Conservation (phyloP, 148 eudicot species). For the Diospyros kaki region DNA sequence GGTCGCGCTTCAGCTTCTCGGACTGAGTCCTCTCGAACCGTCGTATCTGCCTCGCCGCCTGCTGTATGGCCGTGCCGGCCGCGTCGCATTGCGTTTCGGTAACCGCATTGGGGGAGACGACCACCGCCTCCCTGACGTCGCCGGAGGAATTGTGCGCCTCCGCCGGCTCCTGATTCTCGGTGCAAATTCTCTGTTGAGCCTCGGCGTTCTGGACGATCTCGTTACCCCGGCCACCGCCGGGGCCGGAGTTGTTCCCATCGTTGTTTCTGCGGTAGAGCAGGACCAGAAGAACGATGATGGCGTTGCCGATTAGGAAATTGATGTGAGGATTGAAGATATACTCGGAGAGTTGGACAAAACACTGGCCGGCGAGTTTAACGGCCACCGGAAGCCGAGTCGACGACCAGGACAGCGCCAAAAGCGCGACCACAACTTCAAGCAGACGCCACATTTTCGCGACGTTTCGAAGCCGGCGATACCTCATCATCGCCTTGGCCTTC, state of each 20-base stretch:
- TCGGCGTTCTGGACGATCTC: conserved; percentile 10
- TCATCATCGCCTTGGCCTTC: conserved; percentile 36
- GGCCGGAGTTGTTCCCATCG: not conserved
- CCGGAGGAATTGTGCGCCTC: not conserved
- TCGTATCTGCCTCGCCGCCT: conserved; percentile 25
- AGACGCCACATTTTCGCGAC: conserved; percentile 19
- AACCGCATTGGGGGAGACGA: conserved; percentile 4
- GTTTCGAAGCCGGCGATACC: conserved; percentile 25
- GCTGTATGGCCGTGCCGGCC: conserved; percentile 17
- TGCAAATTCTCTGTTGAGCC: not conserved
- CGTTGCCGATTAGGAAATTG: conserved; percentile 55
- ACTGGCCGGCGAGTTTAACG: conserved; percentile 15
- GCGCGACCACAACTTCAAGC: conserved; percentile 19
- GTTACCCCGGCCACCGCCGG: conserved; percentile 6
- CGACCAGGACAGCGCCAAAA: conserved; percentile 33
- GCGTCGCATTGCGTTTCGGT: conserved; percentile 10
- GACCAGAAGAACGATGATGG: conserved; percentile 36
- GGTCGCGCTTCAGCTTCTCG: conserved; percentile 27
- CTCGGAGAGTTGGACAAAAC: conserved; percentile 17
- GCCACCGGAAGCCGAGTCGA: conserved; percentile 18
- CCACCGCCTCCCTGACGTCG: conserved; percentile 10
- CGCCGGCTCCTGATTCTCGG: no score
- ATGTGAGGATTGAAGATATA: conserved; percentile 42
- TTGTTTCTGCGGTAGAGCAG: conserved; percentile 28
- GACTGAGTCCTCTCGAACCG: conserved; percentile 47